Evolutionary conservation across 2,329 filamentous ascomycete genomes (phyloP), one percentile per base, ranked within the genome.

Genomic region (Epichloe typhina): DNA sequence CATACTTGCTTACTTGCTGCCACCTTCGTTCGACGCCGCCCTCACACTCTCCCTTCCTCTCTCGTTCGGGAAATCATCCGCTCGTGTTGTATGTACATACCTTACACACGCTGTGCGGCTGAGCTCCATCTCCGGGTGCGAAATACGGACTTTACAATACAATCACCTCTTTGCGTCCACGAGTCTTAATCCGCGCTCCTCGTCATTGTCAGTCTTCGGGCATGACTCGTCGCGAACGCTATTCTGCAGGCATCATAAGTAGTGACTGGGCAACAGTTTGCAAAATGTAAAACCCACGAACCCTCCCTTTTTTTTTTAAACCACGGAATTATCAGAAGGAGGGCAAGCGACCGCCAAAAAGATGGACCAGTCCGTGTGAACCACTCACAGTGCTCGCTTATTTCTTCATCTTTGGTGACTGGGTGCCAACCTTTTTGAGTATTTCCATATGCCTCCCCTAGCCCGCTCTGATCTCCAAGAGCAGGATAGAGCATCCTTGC

Each of bases 141-240:
- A 31, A 33, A n/a, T 15, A 9, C 43, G 40, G 35, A 15, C 17
- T 40, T 23, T 1, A 36, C 8, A 46, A 50, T 46, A 45, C 41
- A 46, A 49, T 13, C 35, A 9, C 35, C 23, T 45, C 39, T 49
- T 40, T 4, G n/a, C 19, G 9, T 35, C 15, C 44, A 13, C 44
- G 44, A 19, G 21, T 35, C 33, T 15, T 11, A 13, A 36, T 35
- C n/a, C 21, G 36, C 46, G n/a, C 33, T 26, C 36, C 36, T 44
- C 44, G 17, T 17, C 31, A 38, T 39, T 45, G 26, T 46, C 41
- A 23, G 43, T 19, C 47, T 9, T 48, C 37, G 51, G 51, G 51
- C 51, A 53, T 53, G 51, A 50, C 51, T 53, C 48, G 51, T 47
- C 51, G 51, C 45, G 47, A 50, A 53, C 44, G 43, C 48, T 50